Base-by-base conservation (phyloP, 805 yeast species). In the Saturnispora dispora region DNA sequence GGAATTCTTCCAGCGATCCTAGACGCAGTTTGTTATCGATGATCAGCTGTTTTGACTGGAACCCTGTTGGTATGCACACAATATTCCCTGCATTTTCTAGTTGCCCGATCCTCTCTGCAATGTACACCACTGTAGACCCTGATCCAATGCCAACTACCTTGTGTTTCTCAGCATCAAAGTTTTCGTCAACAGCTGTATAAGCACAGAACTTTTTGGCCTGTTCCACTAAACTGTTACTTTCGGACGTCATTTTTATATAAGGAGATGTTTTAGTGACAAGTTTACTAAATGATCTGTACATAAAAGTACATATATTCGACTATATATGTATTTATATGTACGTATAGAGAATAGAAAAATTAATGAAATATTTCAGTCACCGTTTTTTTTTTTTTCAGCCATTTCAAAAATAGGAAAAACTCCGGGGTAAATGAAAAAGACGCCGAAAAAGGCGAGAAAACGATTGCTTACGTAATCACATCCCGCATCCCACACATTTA, bases 121-220 rank as follows among this genome's bases (percentile, higher is more conserved):
- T 96, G 65, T 88, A 93, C n/a, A 93, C 86, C 4, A 93, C 99
- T 0, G 99, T 93, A 22, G 96, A 85, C 1, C 99, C 99, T 23
- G 96, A 88, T 11, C 99, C 99, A 55, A 93, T 81, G 40, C 99
- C 99, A 17, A 93, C 77, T 15, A 88, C 84, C 60, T 76, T 81
- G 57, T 89, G 88, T 37, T 71, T 58, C 18, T 40, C 28, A 22
- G 75, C 66, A 33, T 87, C 84, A 64, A 87, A 76, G 62, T 89
- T 83, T 51, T 87, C 90, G 66, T 91, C 96, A 33, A 93, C 96
- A 2, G 99, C 99, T 51, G 76, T 73, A 72, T 83, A 88, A 8
- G 97, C 98, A 20, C 98, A 96, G 2, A 80, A 72, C 65, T 87
- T 80, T 67, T 91, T 91, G n/a, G 96, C 90, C 59, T 79, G 71